Conservation (phyloP, 257 asterid genomes). For the Solanum appendiculatum region DNA sequence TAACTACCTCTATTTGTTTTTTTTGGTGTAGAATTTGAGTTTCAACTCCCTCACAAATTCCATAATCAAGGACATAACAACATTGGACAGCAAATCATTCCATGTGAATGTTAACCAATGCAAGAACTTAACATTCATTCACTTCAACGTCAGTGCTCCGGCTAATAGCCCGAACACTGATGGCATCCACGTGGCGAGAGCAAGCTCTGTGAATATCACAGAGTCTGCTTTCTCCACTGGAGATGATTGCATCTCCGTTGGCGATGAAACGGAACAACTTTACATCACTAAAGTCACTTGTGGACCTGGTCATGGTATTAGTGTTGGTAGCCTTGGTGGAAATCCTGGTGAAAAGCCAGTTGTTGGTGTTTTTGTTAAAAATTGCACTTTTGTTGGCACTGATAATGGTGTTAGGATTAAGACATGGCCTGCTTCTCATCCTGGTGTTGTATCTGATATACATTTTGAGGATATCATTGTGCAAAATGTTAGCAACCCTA, state of each 20-base stretch:
- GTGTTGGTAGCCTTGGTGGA: slow-evolving; percentile 28
- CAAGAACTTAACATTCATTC: slow-evolving; percentile 11
- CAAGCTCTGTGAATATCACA: slow-evolving; percentile 7
- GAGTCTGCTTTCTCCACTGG: slow-evolving; percentile 15
- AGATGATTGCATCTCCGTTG: slow-evolving; percentile 31
- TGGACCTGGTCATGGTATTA: slow-evolving; percentile 37
- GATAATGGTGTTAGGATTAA: slow-evolving; percentile 23
- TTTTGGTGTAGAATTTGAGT: slow-evolving; percentile 10
- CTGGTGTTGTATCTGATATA: slow-evolving; percentile 4
- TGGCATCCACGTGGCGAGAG: slow-evolving; percentile 26
- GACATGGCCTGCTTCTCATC: slow-evolving; percentile 23
- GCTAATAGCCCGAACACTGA: slow-evolving; percentile 30
- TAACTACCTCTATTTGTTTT: background rate
- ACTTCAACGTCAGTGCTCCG: slow-evolving; percentile 15
- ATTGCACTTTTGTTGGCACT: slow-evolving; percentile 19
- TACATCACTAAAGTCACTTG: slow-evolving; percentile 12
- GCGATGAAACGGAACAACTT: slow-evolving; percentile 19
- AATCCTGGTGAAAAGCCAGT: slow-evolving; percentile 13
- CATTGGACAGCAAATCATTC: slow-evolving; percentile 24
- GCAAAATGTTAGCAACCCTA: slow-evolving; percentile 21
- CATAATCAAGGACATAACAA: background rate
- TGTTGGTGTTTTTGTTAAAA: slow-evolving; percentile 2
- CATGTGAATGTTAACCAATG: slow-evolving; percentile 23
- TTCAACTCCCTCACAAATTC: slow-evolving; percentile 21
- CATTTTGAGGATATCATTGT: slow-evolving; percentile 14